A percentile compares a stretch with the other conserved stretches of the same genome.
Evolutionary conservation across 1,284 basidiomycete species (phyloP).

Genomic region (Ganoderma sinense): DNA sequence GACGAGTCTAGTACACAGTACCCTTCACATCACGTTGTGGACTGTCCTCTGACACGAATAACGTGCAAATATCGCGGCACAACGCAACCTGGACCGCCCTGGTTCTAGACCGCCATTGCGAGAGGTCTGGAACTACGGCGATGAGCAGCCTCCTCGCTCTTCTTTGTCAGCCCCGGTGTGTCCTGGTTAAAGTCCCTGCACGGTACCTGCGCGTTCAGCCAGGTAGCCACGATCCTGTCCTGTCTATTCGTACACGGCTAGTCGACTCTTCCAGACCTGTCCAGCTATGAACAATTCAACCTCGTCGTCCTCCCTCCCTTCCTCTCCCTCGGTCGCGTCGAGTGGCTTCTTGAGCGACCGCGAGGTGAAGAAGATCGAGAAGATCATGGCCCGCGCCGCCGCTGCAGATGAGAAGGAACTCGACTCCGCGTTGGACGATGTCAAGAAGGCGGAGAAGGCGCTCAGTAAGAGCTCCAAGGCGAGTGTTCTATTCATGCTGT

Average conservation of each 20-base stretch:
- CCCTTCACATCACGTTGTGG: not conserved
- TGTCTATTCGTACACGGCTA: not conserved
- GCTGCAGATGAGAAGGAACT: constrained; percentile 26
- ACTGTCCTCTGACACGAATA: not conserved
- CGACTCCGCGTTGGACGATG: constrained; percentile 25
- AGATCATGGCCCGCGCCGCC: constrained; percentile 27
- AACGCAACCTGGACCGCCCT: not conserved
- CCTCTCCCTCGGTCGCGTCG: constrained; percentile 11
- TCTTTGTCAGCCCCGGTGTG: not conserved
- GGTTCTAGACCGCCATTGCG: not conserved
- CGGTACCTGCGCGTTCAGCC: not conserved
- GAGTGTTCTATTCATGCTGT: not conserved
- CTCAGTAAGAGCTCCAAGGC: constrained; percentile 29
- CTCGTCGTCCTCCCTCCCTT: constrained; percentile 4
- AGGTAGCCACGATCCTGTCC: not conserved
- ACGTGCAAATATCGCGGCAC: not conserved
- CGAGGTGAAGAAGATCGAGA: constrained; percentile 28
- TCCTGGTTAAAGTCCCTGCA: not conserved
- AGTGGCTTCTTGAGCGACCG: constrained; percentile 14
- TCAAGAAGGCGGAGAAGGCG: constrained; percentile 29
- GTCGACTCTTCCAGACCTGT: not conserved
- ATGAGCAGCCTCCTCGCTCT: not conserved
- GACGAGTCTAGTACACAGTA: not conserved
- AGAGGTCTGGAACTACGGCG: not conserved
- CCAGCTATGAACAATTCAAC: not conserved